Conservation (phyloP, 2,329 filamentous ascomycete genomes). For the Ascochyta clinopodiicola region DNA sequence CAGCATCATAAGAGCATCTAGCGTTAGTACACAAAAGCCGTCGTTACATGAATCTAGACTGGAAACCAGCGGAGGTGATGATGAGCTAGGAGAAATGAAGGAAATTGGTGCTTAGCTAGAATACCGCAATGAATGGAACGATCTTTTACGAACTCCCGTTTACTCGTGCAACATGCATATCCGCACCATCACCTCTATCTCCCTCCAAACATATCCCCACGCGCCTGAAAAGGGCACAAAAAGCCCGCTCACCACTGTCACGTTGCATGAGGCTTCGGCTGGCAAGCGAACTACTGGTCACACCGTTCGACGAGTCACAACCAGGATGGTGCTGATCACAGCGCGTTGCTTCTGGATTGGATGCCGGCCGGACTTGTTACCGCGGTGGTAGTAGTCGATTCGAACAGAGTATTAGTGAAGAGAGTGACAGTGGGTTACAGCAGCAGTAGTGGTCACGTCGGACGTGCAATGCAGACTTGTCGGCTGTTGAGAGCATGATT, state of each 20-base stretch:
- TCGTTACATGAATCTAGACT: conserved; percentile 10
- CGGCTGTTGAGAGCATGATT: background rate
- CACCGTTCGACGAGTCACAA: conserved; percentile 1
- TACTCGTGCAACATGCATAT: no score
- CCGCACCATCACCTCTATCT: no score
- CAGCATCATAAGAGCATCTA: background rate
- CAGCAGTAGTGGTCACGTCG: background rate
- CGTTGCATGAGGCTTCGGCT: background rate
- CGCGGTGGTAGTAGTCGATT: background rate
- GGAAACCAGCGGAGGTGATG: background rate
- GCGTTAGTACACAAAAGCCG: conserved; percentile 14
- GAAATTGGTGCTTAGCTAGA: background rate
- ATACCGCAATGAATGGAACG: background rate
- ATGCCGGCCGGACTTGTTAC: background rate
- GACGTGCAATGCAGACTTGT: background rate
- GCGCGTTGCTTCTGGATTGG: background rate
- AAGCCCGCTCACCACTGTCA: no score
- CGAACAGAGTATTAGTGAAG: background rate
- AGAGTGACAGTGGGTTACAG: background rate
- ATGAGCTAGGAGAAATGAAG: background rate
- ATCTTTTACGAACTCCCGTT: background rate
- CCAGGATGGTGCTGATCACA: background rate
- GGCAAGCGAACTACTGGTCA: conserved; percentile 7
- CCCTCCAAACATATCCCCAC: no score
- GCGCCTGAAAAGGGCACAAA: no score